Conservation (phyloP, 345 rosid genomes). For the Populus alba region DNA sequence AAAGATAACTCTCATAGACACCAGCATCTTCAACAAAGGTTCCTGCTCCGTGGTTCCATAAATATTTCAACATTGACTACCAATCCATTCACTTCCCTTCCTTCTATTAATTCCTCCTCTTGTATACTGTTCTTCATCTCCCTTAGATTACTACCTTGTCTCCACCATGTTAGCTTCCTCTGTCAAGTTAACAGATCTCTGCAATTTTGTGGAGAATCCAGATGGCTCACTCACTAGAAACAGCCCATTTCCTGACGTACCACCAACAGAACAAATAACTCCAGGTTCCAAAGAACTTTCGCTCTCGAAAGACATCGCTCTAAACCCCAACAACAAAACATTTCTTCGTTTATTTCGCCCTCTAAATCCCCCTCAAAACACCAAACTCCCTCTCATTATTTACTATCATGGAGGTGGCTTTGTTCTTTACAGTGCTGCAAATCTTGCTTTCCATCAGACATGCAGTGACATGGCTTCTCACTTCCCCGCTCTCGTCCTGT, state of each 20-base stretch:
- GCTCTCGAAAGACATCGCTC: constrained; percentile 55
- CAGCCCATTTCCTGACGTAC: constrained; percentile 32
- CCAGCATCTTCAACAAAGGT: no score
- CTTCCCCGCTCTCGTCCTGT: constrained; percentile 52
- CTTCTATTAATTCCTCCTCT: no score
- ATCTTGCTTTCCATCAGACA: constrained; percentile 49
- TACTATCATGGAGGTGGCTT: constrained; percentile 82
- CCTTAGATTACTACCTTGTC: no score
- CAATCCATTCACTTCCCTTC: no score
- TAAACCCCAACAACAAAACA: constrained; percentile 50
- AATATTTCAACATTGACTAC: no score
- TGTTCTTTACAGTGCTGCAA: constrained; percentile 45
- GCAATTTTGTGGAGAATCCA: constrained; percentile 25
- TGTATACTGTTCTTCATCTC: no score
- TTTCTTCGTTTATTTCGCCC: constrained; percentile 64
- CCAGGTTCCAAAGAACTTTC: constrained; percentile 17
- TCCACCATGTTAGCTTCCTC: no score
- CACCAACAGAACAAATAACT: constrained; percentile 27
- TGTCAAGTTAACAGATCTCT: no score
- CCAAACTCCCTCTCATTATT: constrained; percentile 49
- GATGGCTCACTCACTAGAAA: constrained; percentile 68
- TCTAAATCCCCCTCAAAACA: constrained; percentile 33
- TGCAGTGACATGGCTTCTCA: constrained; percentile 45
- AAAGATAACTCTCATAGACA: no score
- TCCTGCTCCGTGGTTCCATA: no score